Base-by-base conservation (phyloP, 1,139 yeast genomes). In the Nakaseomyces bracarensis region DNA sequence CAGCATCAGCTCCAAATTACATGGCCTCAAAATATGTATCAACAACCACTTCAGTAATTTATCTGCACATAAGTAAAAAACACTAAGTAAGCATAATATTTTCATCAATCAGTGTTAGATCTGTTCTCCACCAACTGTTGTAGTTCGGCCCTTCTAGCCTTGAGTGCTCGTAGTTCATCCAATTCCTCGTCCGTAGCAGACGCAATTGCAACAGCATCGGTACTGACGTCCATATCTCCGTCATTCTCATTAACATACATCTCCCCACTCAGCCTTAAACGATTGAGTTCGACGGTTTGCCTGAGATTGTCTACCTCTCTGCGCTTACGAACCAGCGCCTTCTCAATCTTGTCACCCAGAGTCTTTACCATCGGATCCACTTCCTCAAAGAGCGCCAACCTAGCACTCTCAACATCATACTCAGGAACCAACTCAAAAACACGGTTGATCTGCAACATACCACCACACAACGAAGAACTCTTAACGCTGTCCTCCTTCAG, bases 1-100 rank as follows among this genome's bases (percentile, higher is more conserved):
- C 16, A 65, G 71, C 25, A 65, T 70, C 4, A 56, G 65, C 16
- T 61, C 74, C 6, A 71, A 71, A 48, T 51, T 71, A 35, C 58
- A 54, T 36, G 64, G 65, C 1, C 45, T 66, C 29, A 67, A 64
- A 36, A 59, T 52, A 41, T 47, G 61, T 19, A 56, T 66, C 11
- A 55, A 65, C 23, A 64, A 60, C 44, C 57, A 64, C 49, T 61
- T 54, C 41, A 55, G 57, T 5, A 65, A 66, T 40, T 43, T 66
- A 39, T 53, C 36, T 8, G 40, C 40, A 10, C 27, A 23, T 21
- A 59, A 21, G 43, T 54, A 16, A 21, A 18, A 15, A 15, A 21
- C n/a, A 11, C 14, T 22, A n/a, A n/a, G n/a, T n/a, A n/a, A n/a
- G n/a, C n/a, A n/a, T n/a, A n/a, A n/a, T n/a, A n/a, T n/a, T n/a